Percentiles rank a stretch among this genome's conserved stretches.
Evolutionary conservation across 2,329 filamentous ascomycete genomes (phyloP).

Genomic region (Biscogniauxia marginata): DNA sequence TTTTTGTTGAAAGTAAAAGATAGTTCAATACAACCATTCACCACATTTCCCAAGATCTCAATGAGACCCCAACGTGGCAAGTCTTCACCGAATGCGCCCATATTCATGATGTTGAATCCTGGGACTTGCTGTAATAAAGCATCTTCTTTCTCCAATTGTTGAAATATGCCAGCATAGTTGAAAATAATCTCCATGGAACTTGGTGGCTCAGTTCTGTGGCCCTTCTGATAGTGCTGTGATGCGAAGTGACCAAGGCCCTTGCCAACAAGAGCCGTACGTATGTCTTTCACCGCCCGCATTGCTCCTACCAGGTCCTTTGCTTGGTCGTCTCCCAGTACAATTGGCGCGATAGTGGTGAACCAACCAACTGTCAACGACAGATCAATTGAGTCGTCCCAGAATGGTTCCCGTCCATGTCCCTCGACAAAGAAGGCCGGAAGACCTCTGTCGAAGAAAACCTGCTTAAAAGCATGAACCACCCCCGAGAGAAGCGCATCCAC

Average conservation of each 20-base stretch:
- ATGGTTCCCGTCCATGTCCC: conserved; percentile 15
- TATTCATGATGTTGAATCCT: background rate
- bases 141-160: conserved; percentile 13
- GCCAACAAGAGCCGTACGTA: conserved; percentile 21
- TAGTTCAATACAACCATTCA: conserved; percentile 6
- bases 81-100: conserved; percentile 3
- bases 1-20: conserved; percentile 4
- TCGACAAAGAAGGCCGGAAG: conserved; percentile 10
- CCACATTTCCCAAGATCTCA: conserved; percentile 3
- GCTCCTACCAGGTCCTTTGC: background rate
- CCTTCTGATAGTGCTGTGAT: conserved; percentile 29
- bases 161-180: conserved; percentile 17
- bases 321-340: background rate
- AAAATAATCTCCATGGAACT: conserved; percentile 34
- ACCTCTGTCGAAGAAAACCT: conserved; percentile 11
- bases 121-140: conserved; percentile 4
- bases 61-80: conserved; percentile 8
- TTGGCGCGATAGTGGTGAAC: conserved; percentile 9
- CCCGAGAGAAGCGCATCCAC: conserved; percentile 12
- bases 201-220: conserved; percentile 25
- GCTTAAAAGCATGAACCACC: conserved; percentile 6
- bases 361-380: conserved; percentile 15
- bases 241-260: conserved; percentile 40
- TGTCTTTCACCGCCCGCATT: conserved; percentile 3
- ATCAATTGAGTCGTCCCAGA: conserved; percentile 6